These are phyloP conservation scores for Aspergillus asperescens DNA, from an alignment of 495 filamentous ascomycete genomes.

Conservation along the genomic window DNA sequence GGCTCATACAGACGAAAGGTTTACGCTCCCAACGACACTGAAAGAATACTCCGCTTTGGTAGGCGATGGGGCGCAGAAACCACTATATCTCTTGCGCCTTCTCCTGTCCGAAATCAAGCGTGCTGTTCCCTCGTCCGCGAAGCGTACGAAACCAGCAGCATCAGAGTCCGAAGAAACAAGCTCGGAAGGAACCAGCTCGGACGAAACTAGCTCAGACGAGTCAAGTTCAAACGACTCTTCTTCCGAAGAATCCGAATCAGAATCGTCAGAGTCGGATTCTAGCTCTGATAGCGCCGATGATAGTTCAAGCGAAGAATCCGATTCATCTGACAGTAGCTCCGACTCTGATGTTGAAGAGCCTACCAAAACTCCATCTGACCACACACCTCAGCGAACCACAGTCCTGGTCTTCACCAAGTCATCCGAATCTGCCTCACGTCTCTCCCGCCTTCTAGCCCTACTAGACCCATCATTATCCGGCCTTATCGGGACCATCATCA, in stretches of 20 bases:
- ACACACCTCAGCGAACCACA: constrained; percentile 15
- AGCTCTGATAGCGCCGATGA: constrained; percentile 9
- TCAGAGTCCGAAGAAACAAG: constrained; percentile 32
- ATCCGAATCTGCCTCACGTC: constrained; percentile 75
- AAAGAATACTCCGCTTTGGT: constrained; percentile 71
- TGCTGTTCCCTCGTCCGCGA: constrained; percentile 11
- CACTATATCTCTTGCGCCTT: constrained; percentile 63
- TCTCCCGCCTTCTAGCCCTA: constrained; percentile 68
- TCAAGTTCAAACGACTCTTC: constrained; percentile 25
- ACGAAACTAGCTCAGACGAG: constrained; percentile 26
- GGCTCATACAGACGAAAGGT: constrained; percentile 28
- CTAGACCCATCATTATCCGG: constrained; percentile 55
- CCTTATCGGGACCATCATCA: constrained; percentile 65
- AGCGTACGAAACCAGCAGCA: background rate
- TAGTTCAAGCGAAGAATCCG: background rate
- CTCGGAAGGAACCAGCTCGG: constrained; percentile 29
- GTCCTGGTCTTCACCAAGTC: constrained; percentile 84
- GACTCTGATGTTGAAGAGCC: constrained; percentile 8
- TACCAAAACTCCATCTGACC: background rate
- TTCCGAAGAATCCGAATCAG: background rate
- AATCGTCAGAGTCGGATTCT: constrained; percentile 9
- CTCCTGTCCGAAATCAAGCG: constrained; percentile 35
- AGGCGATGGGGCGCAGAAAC: constrained; percentile 71
- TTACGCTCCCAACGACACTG: constrained; percentile 64
- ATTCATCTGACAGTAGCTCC: constrained; percentile 13